phyloP scores from a whole-genome alignment of 2,329 filamentous ascomycete genomes.

The Colletotrichum sp. region DNA sequence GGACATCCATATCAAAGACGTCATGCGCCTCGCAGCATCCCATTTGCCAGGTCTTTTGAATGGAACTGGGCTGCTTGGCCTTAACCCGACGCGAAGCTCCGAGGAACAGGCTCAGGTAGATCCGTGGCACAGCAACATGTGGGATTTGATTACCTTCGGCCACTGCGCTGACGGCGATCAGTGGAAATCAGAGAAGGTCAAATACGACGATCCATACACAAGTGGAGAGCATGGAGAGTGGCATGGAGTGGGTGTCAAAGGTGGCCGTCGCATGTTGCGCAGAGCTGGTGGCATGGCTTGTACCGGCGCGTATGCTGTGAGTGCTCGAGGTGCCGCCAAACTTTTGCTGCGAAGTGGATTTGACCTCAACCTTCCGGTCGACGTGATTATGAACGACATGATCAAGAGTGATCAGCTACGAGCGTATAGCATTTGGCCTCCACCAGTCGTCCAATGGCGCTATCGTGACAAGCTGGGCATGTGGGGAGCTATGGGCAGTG shows the following conservation, averaged over 20 bases:
- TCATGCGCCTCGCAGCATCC: constrained; percentile 23
- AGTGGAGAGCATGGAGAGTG: constrained; percentile 16
- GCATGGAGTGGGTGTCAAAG: constrained; percentile 21
- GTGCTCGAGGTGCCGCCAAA: constrained; percentile 31
- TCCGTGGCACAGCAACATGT: constrained; percentile 26
- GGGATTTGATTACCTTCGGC: constrained; percentile 28
- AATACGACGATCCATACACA: neutral
- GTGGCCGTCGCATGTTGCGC: constrained; percentile 27
- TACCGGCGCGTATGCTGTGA: constrained; percentile 31
- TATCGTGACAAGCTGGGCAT: constrained; percentile 27
- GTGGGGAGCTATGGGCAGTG: constrained; percentile 25
- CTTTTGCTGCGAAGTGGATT: constrained; percentile 25
- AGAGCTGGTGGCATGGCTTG: constrained; percentile 26
- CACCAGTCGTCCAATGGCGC: constrained; percentile 31
- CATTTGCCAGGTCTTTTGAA: neutral
- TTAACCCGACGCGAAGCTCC: neutral
- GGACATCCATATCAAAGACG: constrained; percentile 29
- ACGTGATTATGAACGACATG: constrained; percentile 29
- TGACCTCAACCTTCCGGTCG: constrained; percentile 29
- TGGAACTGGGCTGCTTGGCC: neutral
- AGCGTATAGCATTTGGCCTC: constrained; percentile 27
- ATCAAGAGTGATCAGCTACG: constrained; percentile 24
- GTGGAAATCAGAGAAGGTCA: neutral
- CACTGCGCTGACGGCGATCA: constrained; percentile 26
- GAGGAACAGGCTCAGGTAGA: neutral